Percentiles rank a stretch among this genome's conserved stretches.
Conservation (phyloP, 495 filamentous ascomycete species). For the Coniosporium apollinis region DNA sequence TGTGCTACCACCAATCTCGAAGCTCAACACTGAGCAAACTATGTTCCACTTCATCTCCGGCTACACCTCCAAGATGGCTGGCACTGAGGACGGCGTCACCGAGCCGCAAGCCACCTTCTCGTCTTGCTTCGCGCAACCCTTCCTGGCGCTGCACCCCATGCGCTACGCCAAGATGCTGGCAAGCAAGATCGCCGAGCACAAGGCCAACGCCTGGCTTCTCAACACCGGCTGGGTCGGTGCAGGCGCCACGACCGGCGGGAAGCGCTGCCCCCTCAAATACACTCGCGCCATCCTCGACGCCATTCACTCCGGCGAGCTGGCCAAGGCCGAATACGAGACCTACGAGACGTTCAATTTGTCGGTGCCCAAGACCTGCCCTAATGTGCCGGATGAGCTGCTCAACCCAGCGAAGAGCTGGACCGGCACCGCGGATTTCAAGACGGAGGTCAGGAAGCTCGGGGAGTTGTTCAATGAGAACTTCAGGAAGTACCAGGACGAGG, state of each 20-base stretch:
- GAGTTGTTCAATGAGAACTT: slow-evolving; percentile 89
- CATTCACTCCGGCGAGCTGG: slow-evolving; percentile 91
- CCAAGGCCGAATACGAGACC: slow-evolving; percentile 77
- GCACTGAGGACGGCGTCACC: slow-evolving; percentile 89
- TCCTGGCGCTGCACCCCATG: slow-evolving; percentile 98
- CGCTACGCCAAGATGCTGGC: slow-evolving; percentile 96
- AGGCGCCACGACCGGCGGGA: slow-evolving; percentile 83
- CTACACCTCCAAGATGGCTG: slow-evolving; percentile 99
- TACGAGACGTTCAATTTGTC: slow-evolving; percentile 94
- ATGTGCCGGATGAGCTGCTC: slow-evolving; percentile 77
- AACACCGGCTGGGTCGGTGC: slow-evolving; percentile 99
- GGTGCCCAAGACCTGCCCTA: slow-evolving; percentile 72
- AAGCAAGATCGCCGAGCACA: slow-evolving; percentile 90
- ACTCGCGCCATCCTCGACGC: slow-evolving; percentile 95
- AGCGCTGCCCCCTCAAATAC: slow-evolving; percentile 97
- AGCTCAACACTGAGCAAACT: slow-evolving; percentile 86
- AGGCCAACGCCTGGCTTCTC: slow-evolving; percentile 92
- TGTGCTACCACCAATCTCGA: slow-evolving; percentile 94
- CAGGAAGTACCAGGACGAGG: slow-evolving; percentile 80
- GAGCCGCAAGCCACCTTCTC: slow-evolving; percentile 98
- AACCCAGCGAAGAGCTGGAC: slow-evolving; percentile 93
- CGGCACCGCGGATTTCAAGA: slow-evolving; percentile 56
- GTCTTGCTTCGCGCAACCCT: slow-evolving; percentile 97
- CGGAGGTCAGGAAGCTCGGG: slow-evolving; percentile 79
- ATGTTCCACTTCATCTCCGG: slow-evolving; percentile 99